Evolutionary conservation across 169 alveolate genomes (phyloP).

Genomic region (Plasmodium adleri): DNA sequence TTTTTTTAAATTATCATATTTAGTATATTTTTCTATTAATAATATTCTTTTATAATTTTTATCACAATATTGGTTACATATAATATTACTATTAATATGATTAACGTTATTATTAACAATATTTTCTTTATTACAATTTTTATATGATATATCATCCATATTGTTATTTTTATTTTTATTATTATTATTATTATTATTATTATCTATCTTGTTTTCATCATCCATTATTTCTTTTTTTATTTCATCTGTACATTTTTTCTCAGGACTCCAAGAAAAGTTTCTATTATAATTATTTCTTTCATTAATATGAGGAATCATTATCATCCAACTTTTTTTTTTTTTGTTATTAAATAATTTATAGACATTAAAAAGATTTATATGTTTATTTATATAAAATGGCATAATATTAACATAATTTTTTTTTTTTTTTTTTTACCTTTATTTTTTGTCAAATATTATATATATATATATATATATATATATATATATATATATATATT

Average conservation of each 20-base stretch:
- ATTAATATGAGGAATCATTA: constrained; percentile 3
- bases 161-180: neutral
- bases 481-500: too few relatives aligned
- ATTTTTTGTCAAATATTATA: neutral
- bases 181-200: neutral
- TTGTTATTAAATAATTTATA: constrained; percentile 7
- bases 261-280: neutral
- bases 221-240: neutral
- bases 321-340: neutral
- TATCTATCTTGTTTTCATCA: constrained; percentile 1
- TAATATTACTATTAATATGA: neutral
- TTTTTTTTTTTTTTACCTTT: neutral
- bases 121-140: neutral
- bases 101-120: neutral
- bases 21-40: constrained; percentile 68
- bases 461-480: too few relatives aligned
- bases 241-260: neutral
- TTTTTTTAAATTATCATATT: constrained; percentile 51
- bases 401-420: constrained; percentile 15
- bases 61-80: neutral
- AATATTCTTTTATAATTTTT: constrained; percentile 41
- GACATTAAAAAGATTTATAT: constrained; percentile 7
- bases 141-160: neutral
- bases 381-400: constrained; percentile 29
- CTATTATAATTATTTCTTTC: neutral